Evolutionary conservation across 441 rosid species (phyloP).

Genomic region (Adansonia gregorii): DNA sequence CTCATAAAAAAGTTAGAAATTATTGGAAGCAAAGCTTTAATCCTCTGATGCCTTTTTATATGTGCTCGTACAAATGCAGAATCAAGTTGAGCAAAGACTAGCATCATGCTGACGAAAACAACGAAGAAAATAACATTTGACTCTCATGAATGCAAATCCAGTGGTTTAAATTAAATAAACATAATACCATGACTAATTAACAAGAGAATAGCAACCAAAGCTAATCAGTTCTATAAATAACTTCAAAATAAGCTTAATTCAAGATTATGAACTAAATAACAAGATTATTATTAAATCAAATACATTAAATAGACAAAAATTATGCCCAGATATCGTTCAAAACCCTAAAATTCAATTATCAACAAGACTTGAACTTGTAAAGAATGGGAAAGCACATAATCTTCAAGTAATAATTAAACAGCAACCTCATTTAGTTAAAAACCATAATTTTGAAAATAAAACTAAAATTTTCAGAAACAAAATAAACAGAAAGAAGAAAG

Average conservation of each 20-base stretch:
- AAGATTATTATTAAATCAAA: constrained; percentile 1
- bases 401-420: neutral
- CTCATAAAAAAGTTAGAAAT: too few relatives aligned
- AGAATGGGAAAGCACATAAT: neutral
- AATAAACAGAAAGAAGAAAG: neutral
- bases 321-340: constrained; percentile 1
- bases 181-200: neutral
- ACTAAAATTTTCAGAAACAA: constrained; percentile 8
- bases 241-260: neutral
- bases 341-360: constrained; percentile 31
- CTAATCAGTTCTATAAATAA: neutral
- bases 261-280: neutral
- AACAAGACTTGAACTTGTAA: neutral
- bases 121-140: neutral
- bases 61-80: too few relatives aligned
- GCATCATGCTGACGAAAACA: neutral
- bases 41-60: too few relatives aligned
- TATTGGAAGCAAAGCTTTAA: too few relatives aligned
- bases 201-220: neutral
- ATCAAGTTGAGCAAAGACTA: too few relatives aligned
- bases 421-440: constrained; percentile 3
- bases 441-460: constrained; percentile 9
- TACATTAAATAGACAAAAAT: constrained; percentile 5
- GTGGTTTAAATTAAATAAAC: neutral
- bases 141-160: neutral